These are phyloP conservation scores for Dionaea muscipula DNA, from an alignment of 179 eudicot species.

Conservation along the genomic window DNA sequence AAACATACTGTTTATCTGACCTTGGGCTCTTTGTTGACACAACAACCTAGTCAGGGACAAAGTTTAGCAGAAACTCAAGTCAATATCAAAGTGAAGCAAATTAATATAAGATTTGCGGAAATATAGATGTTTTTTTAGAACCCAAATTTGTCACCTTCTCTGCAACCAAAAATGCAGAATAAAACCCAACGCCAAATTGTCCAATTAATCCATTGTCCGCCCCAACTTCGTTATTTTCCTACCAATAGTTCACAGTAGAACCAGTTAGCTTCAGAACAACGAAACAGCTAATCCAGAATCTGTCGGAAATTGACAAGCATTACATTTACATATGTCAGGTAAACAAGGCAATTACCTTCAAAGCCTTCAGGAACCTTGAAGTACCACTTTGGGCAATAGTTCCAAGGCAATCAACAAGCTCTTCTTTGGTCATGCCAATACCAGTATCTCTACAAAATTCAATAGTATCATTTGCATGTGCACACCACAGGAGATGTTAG, in stretches of 20 bases:
- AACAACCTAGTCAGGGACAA: slow-evolving; percentile 39
- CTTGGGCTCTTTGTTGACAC: slow-evolving; percentile 86
- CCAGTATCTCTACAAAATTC: slow-evolving; percentile 65
- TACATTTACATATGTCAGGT: background rate
- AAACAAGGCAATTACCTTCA: slow-evolving; percentile 44
- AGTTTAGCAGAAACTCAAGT: background rate
- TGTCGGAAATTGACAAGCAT: too few relatives aligned
- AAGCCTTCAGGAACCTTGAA: slow-evolving; percentile 71
- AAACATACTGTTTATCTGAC: slow-evolving; percentile 83
- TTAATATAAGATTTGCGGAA: background rate
- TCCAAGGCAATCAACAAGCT: slow-evolving; percentile 87
- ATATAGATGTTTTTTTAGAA: background rate
- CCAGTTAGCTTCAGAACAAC: background rate
- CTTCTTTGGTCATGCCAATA: slow-evolving; percentile 94
- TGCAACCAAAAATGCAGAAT: slow-evolving; percentile 95
- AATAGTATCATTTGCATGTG: background rate
- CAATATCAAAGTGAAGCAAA: background rate
- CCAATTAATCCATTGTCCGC: slow-evolving; percentile 84
- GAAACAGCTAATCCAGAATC: background rate
- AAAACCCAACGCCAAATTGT: slow-evolving; percentile 99
- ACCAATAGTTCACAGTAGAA: background rate
- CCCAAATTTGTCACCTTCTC: slow-evolving; percentile 42
- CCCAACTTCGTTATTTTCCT: slow-evolving; percentile 88
- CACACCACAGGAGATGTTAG: too few relatives aligned
- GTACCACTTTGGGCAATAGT: slow-evolving; percentile 99